Percentiles rank a stretch among this genome's conserved stretches.
Evolutionary conservation across 163 green algal genomes (phyloP).

Genomic region (Prototheca wickerhamii): DNA sequence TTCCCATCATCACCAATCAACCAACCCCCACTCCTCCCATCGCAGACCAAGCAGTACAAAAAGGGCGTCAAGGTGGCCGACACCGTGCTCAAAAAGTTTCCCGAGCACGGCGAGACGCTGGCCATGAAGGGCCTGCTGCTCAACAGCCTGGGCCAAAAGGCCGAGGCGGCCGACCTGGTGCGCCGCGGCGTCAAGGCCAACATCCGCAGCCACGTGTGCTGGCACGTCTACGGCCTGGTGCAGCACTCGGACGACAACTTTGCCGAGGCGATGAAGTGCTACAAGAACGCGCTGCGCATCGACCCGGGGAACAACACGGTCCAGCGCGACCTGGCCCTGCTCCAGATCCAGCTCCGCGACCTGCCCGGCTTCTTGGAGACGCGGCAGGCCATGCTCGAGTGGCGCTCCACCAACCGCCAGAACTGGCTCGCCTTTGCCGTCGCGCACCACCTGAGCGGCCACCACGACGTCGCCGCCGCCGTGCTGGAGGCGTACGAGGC

Average conservation of each 20-base stretch:
- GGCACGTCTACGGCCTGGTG: constrained; percentile 96
- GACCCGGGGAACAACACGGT: constrained; percentile 93
- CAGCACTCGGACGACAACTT: constrained; percentile 90
- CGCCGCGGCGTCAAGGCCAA: constrained; percentile 74
- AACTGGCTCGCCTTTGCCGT: constrained; percentile 90
- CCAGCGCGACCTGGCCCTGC: constrained; percentile 79
- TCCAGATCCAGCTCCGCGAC: constrained; percentile 95
- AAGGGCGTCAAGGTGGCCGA: constrained; percentile 96
- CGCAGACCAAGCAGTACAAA: constrained; percentile 91
- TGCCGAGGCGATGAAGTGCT: constrained; percentile 97
- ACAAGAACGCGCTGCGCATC: constrained; percentile 88
- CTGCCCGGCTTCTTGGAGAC: constrained; percentile 87
- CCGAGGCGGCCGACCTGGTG: constrained; percentile 89
- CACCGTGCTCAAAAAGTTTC: constrained; percentile 59
- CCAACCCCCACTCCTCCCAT: not conserved
- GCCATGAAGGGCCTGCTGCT: constrained; percentile 96
- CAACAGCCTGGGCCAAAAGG: constrained; percentile 74
- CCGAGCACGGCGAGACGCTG: constrained; percentile 94
- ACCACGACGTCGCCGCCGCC: constrained; percentile 66
- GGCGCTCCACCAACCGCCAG: constrained; percentile 63
- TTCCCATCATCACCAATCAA: not conserved
- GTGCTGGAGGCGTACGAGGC: constrained; percentile 36
- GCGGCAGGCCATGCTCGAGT: constrained; percentile 70
- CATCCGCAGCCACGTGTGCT: constrained; percentile 90
- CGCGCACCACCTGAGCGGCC: constrained; percentile 81